Evolutionary conservation across 192 early-diverging fungal species (phyloP), one percentile per base, ranked within the genome.

Genomic region (Rhizophagus clarus): DNA sequence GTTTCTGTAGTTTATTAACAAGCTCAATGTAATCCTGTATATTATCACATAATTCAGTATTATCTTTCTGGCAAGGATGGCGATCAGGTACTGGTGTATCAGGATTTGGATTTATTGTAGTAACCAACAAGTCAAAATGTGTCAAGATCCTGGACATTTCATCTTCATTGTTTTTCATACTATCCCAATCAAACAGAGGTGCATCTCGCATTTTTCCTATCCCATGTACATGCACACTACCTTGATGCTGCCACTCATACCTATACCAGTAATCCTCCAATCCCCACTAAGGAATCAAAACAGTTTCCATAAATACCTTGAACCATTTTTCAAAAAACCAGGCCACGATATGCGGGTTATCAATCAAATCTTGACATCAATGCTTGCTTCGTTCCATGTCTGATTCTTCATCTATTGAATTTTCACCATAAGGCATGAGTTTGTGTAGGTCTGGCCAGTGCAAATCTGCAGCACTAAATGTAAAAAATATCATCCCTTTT

Each of bases 401-500:
- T 37, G 34, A 37, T 37, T 37, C 34, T 22, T 72, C 40, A 4
- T 45, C 14, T 22, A 6, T 2, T 3, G 17, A 2, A 24, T 22
- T 47, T 9, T 72, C 37, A 26, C 40, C 11, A 26, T 72, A n/a
- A 49, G 17, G 42, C 20, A 72, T 72, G 6, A 72, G 47, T 17
- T 47, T 72, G 26, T 72, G 22, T 7, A 72, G 42, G 6, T 71
- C 11, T 42, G 69, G 69, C 69, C 34, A 37, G 31, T 22, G 26
- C 31, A 34, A 37, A 71, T 9, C 3, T n/a, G n/a, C n/a, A n/a
- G n/a, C n/a, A n/a, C n/a, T n/a, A n/a, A n/a, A n/a, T n/a, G n/a
- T n/a, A n/a, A 72, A 71, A 71, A 71, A 71, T 37, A 71, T 71
- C 34, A 71, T 71, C 40, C 34, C 69, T n/a, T n/a, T n/a, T n/a